Percentiles rank a stretch among this genome's conserved stretches.
Conservation (phyloP, 23 red algal species). For the Gracilaria gracilis region DNA sequence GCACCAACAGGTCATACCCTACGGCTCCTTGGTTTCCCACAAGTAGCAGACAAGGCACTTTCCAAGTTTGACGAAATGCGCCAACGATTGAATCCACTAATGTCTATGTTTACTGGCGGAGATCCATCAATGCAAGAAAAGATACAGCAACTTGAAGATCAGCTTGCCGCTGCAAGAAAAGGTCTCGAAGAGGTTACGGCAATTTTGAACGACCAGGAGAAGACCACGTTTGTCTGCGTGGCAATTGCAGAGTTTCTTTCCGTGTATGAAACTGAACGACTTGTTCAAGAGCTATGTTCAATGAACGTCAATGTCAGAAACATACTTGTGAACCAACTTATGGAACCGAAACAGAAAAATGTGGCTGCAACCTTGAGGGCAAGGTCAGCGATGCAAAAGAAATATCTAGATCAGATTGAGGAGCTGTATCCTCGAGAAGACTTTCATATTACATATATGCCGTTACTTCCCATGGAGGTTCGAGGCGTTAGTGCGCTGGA, state of each 20-base stretch:
- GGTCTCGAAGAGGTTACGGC: slow-evolving; percentile 77
- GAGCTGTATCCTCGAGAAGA: slow-evolving; percentile 95
- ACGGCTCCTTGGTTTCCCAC: slow-evolving; percentile 89
- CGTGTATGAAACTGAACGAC: slow-evolving; percentile 98
- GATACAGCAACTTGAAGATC: slow-evolving; percentile 64
- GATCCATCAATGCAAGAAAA: slow-evolving; percentile 62
- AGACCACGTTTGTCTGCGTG: slow-evolving; percentile 93
- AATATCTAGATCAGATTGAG: slow-evolving; percentile 90
- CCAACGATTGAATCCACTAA: slow-evolving; percentile 57
- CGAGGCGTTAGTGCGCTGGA: slow-evolving; percentile 82
- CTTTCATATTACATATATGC: slow-evolving; percentile 81
- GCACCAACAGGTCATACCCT: slow-evolving; percentile 97
- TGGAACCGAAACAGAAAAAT: slow-evolving; percentile 81
- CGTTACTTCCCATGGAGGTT: slow-evolving; percentile 86
- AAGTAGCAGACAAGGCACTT: slow-evolving; percentile 79
- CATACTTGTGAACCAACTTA: slow-evolving; percentile 96
- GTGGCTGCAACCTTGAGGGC: slow-evolving; percentile 53
- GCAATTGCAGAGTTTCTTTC: slow-evolving; percentile 98
- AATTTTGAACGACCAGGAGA: slow-evolving; percentile 85
- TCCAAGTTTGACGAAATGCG: slow-evolving; percentile 75
- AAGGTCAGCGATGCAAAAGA: slow-evolving; percentile 89
- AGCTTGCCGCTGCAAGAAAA: slow-evolving; percentile 52
- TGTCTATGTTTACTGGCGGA: slow-evolving; percentile 79
- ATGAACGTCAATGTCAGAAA: slow-evolving; percentile 94
- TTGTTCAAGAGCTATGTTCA: slow-evolving; percentile 94